Evolutionary conservation across 2,329 filamentous ascomycete species (phyloP).

Genomic region (Alternaria alternata): DNA sequence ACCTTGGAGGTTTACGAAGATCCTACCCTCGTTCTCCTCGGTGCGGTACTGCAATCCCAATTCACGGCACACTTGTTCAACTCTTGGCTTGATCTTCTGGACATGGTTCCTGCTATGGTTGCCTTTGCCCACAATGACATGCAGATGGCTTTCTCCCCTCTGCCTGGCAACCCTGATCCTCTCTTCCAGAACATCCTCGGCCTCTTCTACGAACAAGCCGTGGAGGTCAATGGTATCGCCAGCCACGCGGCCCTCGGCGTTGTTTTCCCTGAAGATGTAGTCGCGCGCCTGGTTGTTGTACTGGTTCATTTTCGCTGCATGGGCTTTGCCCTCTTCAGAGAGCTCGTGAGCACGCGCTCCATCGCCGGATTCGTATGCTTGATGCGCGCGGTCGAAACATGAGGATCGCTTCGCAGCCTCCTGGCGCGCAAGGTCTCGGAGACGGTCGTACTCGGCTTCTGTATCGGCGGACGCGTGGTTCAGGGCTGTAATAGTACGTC

Average conservation of each 20-base stretch:
- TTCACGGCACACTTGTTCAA: slow-evolving; percentile 85
- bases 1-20: slow-evolving; percentile 86
- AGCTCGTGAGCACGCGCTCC: slow-evolving; percentile 83
- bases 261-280: slow-evolving; percentile 96
- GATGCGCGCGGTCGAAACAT: slow-evolving; percentile 73
- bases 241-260: slow-evolving; percentile 75
- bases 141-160: slow-evolving; percentile 80
- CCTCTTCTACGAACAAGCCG: slow-evolving; percentile 93
- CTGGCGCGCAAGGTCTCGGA: slow-evolving; percentile 81
- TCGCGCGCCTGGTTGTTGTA: slow-evolving; percentile 93
- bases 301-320: slow-evolving; percentile 83
- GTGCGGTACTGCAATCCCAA: slow-evolving; percentile 83
- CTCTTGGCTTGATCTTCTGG: slow-evolving; percentile 94
- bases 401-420: slow-evolving; percentile 80
- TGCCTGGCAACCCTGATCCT: slow-evolving; percentile 80
- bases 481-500: slow-evolving; percentile 34
- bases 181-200: slow-evolving; percentile 86
- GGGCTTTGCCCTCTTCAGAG: slow-evolving; percentile 83
- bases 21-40: slow-evolving; percentile 87
- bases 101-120: slow-evolving; percentile 84
- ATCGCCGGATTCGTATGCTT: slow-evolving; percentile 85
- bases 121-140: slow-evolving; percentile 96
- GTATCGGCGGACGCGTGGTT: slow-evolving; percentile 46
- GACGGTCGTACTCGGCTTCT: slow-evolving; percentile 90
- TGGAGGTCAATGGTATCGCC: slow-evolving; percentile 92